A percentile compares a stretch with the other conserved stretches of the same genome.
phyloP scores from a whole-genome alignment of 2,329 filamentous ascomycete species.

The Hortaea sp. region DNA sequence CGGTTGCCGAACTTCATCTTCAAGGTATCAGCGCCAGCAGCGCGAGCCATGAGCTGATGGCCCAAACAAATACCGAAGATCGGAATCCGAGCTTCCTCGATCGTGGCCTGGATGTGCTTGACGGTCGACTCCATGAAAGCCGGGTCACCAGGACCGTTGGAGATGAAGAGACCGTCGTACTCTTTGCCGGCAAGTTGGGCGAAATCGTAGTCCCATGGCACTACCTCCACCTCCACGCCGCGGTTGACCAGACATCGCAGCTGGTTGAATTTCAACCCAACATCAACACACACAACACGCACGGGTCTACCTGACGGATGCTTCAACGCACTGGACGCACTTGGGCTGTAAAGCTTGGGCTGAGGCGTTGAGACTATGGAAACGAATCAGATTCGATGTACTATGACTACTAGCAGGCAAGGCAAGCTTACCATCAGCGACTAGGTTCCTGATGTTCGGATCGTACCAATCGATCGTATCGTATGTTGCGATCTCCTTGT shows the following conservation, averaged over 20 bases:
- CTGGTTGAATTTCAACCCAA: slow-evolving; percentile 98
- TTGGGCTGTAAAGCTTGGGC: slow-evolving; percentile 76
- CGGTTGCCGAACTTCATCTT: slow-evolving; percentile 99
- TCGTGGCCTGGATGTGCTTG: slow-evolving; percentile 63
- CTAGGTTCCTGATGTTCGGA: slow-evolving; percentile 85
- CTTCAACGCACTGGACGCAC: slow-evolving; percentile 59
- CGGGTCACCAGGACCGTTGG: slow-evolving; percentile 94
- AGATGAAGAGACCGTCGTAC: slow-evolving; percentile 95
- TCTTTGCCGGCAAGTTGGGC: slow-evolving; percentile 63
- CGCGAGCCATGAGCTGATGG: slow-evolving; percentile 83
- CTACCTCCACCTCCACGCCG: slow-evolving; percentile 87
- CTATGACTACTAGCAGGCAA: slow-evolving; percentile 15
- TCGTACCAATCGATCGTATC: slow-evolving; percentile 81
- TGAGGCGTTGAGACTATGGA: slow-evolving; percentile 73
- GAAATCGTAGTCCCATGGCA: slow-evolving; percentile 95
- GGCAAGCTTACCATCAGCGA: slow-evolving; percentile 70
- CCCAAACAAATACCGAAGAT: slow-evolving; percentile 96
- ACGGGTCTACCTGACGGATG: slow-evolving; percentile 81
- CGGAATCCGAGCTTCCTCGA: slow-evolving; percentile 70
- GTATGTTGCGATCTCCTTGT: slow-evolving; percentile 41
- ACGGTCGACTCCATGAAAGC: slow-evolving; percentile 72
- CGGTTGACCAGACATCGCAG: slow-evolving; percentile 82
- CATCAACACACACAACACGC: slow-evolving; percentile 85
- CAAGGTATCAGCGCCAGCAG: slow-evolving; percentile 70
- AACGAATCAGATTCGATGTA: slow-evolving; percentile 19